Conservation (phyloP, 768 basidiomycete genomes). For the Mycena amicta region DNA sequence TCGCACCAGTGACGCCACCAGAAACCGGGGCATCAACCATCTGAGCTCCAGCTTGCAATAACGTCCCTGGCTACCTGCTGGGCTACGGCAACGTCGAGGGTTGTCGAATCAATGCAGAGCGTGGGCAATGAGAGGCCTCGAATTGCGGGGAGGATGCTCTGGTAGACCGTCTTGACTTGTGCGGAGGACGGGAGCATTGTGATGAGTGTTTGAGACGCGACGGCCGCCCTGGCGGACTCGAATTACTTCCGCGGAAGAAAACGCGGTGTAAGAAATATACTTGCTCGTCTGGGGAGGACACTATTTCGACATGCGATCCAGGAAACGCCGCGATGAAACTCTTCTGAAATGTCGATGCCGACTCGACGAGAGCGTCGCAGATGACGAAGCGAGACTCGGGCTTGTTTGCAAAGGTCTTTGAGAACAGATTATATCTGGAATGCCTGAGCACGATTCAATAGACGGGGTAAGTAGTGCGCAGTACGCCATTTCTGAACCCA, state of each 20-base stretch:
- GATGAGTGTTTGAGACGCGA: constrained; percentile 65
- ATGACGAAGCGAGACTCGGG: constrained; percentile 68
- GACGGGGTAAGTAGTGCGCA: neutral
- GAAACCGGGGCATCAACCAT: constrained; percentile 96
- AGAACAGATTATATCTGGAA: constrained; percentile 68
- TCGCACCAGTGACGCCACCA: constrained; percentile 87
- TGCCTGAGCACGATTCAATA: neutral
- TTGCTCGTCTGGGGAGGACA: constrained; percentile 71
- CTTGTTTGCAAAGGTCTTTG: constrained; percentile 61
- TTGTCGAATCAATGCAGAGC: constrained; percentile 88
- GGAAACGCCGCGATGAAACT: constrained; percentile 63
- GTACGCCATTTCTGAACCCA: constrained; percentile 83
- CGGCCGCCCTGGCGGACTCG: constrained; percentile 54
- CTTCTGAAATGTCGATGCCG: constrained; percentile 55
- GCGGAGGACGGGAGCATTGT: constrained; percentile 95
- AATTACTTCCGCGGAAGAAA: constrained; percentile 18
- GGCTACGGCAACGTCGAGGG: constrained; percentile 79
- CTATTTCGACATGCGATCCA: constrained; percentile 58
- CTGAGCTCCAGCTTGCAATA: constrained; percentile 53
- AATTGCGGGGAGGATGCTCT: constrained; percentile 70
- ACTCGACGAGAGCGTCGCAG: constrained; percentile 72
- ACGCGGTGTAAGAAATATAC: constrained; percentile 32
- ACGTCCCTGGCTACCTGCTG: constrained; percentile 63
- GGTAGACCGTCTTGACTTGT: constrained; percentile 80
- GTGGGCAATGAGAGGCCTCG: constrained; percentile 51